A percentile compares a stretch with the other conserved stretches of the same genome.
Conservation (phyloP, 495 filamentous ascomycete genomes). For the Penicillium roqueforti region DNA sequence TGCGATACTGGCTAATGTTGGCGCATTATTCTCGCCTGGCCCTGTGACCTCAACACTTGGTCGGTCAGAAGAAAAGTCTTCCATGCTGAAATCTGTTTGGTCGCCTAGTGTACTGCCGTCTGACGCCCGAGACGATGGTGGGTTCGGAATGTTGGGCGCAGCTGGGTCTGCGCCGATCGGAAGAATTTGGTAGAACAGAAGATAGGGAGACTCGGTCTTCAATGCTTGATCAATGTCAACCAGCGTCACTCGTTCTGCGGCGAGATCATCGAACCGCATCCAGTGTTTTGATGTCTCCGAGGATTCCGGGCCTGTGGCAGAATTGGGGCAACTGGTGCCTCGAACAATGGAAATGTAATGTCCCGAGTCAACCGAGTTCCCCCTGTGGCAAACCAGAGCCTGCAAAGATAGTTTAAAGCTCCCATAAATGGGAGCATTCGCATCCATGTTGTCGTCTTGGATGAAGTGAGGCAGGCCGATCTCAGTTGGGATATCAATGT, state of each 20-base stretch:
- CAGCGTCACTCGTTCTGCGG: constrained; percentile 60
- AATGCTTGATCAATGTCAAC: constrained; percentile 76
- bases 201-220: constrained; percentile 83
- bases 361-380: constrained; percentile 81
- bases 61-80: constrained; percentile 26
- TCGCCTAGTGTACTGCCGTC: constrained; percentile 15
- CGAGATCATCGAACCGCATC: constrained; percentile 89
- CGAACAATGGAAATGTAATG: constrained; percentile 86
- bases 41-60: constrained; percentile 44
- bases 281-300: constrained; percentile 62
- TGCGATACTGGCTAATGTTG: constrained; percentile 4
- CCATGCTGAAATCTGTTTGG: constrained; percentile 6
- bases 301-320: constrained; percentile 41
- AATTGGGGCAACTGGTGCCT: constrained; percentile 45
- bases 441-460: constrained; percentile 65
- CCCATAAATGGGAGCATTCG: constrained; percentile 60
- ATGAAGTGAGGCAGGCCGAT: constrained; percentile 88
- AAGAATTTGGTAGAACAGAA: constrained; percentile 91
- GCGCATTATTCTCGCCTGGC: constrained; percentile 18
- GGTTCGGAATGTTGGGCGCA: constrained; percentile 47
- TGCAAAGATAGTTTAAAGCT: constrained; percentile 90
- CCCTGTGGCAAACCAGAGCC: constrained; percentile 86
- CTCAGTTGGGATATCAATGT: constrained; percentile 87
- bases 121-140: constrained; percentile 54
- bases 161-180: constrained; percentile 70